A percentile compares a stretch with the other conserved stretches of the same genome.
Conservation (phyloP, 495 filamentous ascomycete species). For the Podospora conica region DNA sequence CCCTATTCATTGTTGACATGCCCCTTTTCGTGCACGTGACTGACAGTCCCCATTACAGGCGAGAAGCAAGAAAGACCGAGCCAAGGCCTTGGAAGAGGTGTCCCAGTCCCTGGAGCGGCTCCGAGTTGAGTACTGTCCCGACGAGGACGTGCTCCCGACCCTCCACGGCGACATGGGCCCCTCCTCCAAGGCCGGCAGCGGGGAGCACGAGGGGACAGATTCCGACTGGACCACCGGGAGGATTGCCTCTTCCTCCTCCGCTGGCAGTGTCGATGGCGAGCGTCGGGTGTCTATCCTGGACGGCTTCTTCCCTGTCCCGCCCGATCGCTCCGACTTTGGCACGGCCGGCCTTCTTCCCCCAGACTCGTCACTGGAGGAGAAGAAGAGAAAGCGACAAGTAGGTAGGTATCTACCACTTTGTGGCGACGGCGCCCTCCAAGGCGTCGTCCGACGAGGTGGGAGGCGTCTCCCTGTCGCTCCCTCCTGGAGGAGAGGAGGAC, state of each 20-base stretch:
- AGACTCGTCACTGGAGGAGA: background rate
- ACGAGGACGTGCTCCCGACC: background rate
- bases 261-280: no score
- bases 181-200: background rate
- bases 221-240: no score
- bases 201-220: no score
- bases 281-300: no score
- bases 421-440: background rate
- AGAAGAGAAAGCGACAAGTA: background rate
- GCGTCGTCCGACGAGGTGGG: background rate
- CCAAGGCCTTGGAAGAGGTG: background rate
- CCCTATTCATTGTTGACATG: no score
- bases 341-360: no score
- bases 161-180: background rate
- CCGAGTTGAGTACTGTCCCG: background rate
- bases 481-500: background rate
- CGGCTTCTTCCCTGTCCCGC: background rate
- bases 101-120: background rate
- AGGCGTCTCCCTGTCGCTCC: background rate
- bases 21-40: no score
- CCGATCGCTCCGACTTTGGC: background rate
- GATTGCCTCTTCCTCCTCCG: no score
- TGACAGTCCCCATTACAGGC: background rate
- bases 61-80: background rate
- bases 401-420: background rate